Percentiles rank a stretch among this genome's conserved stretches.
phyloP scores from a whole-genome alignment of 2,329 filamentous ascomycete genomes.

The Ophiognomonia clavigignenti-juglandacearum region DNA sequence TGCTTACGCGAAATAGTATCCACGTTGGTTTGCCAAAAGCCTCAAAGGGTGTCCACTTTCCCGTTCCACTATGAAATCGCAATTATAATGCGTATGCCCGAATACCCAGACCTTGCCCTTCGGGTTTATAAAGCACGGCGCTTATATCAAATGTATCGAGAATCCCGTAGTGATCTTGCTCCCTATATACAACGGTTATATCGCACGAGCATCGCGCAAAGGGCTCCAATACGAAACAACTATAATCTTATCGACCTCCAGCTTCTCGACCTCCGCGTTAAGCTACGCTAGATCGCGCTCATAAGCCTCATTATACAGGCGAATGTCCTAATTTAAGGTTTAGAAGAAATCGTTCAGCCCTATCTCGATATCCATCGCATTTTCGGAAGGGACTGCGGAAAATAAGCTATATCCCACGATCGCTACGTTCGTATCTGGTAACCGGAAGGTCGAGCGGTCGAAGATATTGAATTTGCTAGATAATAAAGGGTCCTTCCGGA shows the following conservation, averaged over 20 bases:
- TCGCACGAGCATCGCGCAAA: slow-evolving; percentile 23
- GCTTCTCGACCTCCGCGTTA: slow-evolving; percentile 29
- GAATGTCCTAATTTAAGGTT: slow-evolving; percentile 35
- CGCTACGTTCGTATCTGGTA: slow-evolving; percentile 22
- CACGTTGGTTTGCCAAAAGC: slow-evolving; percentile 21
- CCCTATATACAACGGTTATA: slow-evolving; percentile 28
- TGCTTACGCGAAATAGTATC: slow-evolving; percentile 17
- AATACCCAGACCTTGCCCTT: slow-evolving; percentile 41
- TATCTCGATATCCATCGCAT: slow-evolving; percentile 32
- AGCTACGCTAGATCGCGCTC: slow-evolving; percentile 37
- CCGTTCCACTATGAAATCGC: slow-evolving; percentile 27
- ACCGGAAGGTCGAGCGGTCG: slow-evolving; percentile 24
- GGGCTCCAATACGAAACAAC: slow-evolving; percentile 41
- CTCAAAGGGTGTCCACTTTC: not conserved
- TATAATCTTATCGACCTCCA: slow-evolving; percentile 23
- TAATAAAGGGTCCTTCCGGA: slow-evolving; percentile 19
- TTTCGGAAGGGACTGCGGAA: slow-evolving; percentile 36
- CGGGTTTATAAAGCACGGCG: slow-evolving; percentile 30
- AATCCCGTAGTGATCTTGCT: slow-evolving; percentile 28
- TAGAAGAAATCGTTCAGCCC: slow-evolving; percentile 48
- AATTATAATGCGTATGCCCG: slow-evolving; percentile 45
- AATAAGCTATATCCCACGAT: slow-evolving; percentile 37
- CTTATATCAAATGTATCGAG: slow-evolving; percentile 31
- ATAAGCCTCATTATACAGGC: slow-evolving; percentile 32
- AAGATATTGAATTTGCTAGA: slow-evolving; percentile 38